A percentile compares a stretch with the other conserved stretches of the same genome.
Evolutionary conservation across 2,329 filamentous ascomycete genomes (phyloP).

Genomic region (Monilinia fructigena): DNA sequence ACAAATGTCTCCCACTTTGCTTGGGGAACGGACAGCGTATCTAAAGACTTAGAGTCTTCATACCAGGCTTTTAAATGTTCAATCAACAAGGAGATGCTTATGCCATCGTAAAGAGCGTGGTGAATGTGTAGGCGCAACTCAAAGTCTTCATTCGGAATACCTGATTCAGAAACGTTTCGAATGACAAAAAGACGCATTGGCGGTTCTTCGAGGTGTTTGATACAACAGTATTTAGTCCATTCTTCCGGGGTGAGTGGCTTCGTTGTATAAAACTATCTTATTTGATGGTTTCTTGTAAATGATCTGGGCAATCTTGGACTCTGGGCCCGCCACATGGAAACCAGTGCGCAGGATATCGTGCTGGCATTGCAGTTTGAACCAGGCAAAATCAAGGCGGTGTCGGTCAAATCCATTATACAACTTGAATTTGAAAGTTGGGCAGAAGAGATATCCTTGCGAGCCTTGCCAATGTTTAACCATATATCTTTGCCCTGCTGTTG

Average conservation of each 20-base stretch:
- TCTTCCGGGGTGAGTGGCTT: constrained; percentile 16
- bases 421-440: constrained; percentile 64
- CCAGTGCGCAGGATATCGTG: constrained; percentile 68
- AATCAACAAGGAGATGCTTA: constrained; percentile 69
- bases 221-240: constrained; percentile 6
- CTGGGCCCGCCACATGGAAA: constrained; percentile 46
- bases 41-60: constrained; percentile 29
- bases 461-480: constrained; percentile 77
- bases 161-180: background rate
- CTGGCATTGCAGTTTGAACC: constrained; percentile 56
- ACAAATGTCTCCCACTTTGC: constrained; percentile 44
- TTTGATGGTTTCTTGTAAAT: constrained; percentile 47
- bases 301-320: constrained; percentile 62
- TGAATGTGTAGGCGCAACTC: constrained; percentile 61
- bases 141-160: background rate
- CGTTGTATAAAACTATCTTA: constrained; percentile 39
- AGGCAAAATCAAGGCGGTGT: constrained; percentile 54
- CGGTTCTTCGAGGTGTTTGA: constrained; percentile 27
- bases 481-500: constrained; percentile 74
- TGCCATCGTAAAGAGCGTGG: constrained; percentile 84
- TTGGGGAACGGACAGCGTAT: constrained; percentile 25
- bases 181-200: constrained; percentile 35
- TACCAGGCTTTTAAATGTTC: constrained; percentile 43
- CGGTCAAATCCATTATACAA: constrained; percentile 43
- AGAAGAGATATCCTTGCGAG: constrained; percentile 66